phyloP scores from a whole-genome alignment of 106 monocot genomes.

The Allium cepa region DNA sequence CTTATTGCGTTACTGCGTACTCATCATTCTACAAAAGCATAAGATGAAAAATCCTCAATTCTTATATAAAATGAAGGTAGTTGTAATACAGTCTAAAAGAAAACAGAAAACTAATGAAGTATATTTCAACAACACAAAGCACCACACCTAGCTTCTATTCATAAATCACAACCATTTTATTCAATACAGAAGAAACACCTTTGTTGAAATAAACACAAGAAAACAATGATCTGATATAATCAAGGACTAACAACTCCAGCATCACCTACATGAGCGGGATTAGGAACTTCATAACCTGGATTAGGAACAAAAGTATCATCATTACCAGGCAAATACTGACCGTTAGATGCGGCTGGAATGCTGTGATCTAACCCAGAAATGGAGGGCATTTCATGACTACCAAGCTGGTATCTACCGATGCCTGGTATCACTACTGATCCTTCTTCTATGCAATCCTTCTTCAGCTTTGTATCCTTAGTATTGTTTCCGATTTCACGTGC shows the following conservation, averaged over 20 bases:
- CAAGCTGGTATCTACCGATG: conserved; percentile 5
- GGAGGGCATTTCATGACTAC: conserved; percentile 3
- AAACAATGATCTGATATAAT: background rate
- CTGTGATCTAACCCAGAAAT: conserved; percentile 21
- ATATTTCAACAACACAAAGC: too few species aligned
- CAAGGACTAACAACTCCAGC: too few species aligned
- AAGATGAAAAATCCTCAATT: too few species aligned
- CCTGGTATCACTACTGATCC: conserved; percentile 14
- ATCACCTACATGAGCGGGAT: background rate
- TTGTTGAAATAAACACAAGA: background rate
- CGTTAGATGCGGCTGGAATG: conserved; percentile 15
- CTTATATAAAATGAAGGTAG: too few species aligned
- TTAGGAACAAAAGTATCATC: conserved; percentile 34
- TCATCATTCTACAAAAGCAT: too few species aligned
- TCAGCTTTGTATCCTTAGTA: background rate
- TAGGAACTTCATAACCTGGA: conserved; percentile 24
- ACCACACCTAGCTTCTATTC: too few species aligned
- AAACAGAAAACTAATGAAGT: too few species aligned
- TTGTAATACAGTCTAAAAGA: too few species aligned
- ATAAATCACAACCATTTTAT: too few species aligned
- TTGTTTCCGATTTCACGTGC: too few species aligned
- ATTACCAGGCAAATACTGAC: conserved; percentile 10
- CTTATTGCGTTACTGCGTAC: too few species aligned
- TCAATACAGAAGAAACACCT: background rate
- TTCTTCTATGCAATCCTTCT: conserved; percentile 4